Conservation (phyloP, 179 eudicot species). For the Silene coronaria region DNA sequence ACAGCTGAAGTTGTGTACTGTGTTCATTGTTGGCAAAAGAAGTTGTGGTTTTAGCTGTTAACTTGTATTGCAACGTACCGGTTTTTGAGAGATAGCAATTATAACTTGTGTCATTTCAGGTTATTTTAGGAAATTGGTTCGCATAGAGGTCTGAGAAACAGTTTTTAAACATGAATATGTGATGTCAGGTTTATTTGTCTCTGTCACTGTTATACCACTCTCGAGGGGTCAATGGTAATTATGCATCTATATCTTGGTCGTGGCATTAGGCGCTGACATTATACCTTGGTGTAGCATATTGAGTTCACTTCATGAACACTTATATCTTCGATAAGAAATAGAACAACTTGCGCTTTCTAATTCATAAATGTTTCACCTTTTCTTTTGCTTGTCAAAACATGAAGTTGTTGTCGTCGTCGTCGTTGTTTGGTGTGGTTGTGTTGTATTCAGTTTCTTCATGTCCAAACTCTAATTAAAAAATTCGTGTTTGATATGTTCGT, state of each 20-base stretch:
- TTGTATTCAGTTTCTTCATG: not conserved
- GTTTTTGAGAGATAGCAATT: not conserved
- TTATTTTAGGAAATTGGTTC: not conserved
- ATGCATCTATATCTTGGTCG: not conserved
- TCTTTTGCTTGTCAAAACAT: not conserved
- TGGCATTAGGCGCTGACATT: not conserved
- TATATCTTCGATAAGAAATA: not conserved
- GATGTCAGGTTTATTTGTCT: constrained; percentile 4
- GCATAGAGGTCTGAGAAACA: not conserved
- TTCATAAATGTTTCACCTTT: not conserved
- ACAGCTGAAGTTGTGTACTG: not conserved
- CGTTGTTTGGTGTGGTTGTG: not conserved
- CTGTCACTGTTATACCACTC: not conserved
- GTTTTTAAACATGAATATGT: not conserved
- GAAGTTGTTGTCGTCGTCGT: too few relatives aligned
- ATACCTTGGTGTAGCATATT: not conserved
- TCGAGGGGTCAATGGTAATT: not conserved
- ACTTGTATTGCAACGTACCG: not conserved
- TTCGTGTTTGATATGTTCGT: not conserved
- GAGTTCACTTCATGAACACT: not conserved
- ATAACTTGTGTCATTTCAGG: not conserved
- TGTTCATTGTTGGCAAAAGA: not conserved
- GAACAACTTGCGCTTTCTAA: not conserved
- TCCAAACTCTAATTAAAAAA: not conserved
- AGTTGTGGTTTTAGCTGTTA: not conserved